Evolutionary conservation across 139 green algal genomes (phyloP), one percentile per base, ranked within the genome.

Genomic region (Bryopsis sp.): DNA sequence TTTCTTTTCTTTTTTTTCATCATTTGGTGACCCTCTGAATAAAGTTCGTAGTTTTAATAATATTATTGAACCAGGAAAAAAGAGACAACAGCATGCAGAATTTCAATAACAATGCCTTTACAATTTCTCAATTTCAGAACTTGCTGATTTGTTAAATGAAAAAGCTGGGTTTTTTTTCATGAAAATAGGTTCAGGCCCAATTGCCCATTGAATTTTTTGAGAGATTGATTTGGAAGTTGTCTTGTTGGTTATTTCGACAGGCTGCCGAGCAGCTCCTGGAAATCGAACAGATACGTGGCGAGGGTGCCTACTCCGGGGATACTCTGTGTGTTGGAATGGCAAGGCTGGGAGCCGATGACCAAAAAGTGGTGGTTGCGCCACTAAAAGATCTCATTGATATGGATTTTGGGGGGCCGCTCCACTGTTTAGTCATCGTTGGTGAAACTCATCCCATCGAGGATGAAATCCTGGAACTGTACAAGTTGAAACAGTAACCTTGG

Each of bases 321-420:
- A 91, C 83, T 0, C 71, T 96, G 26, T 78, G 38, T 39, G 84
- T 98, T 5, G 93, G 88, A 1, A 73, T 98, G 1, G 88, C 93
- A 2, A 72, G 93, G 1, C n/a, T 97, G 31, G 89, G 48, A 36
- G 68, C 77, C 3, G 74, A 79, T 35, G 74, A 83, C 58, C 74
- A 87, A 68, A 72, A 76, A 28, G 87, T 94, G 8, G 81, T 91
- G 39, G 85, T 88, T 15, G 89, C 80, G 2, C 72, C 72, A 5
- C 77, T 95, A 80, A 28, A 48, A 26, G 57, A 89, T 72, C 73
- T 96, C 47, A 28, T 80, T 29, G 72, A 88, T 5, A 77, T 91
- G 1, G 92, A 98, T 67, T 92, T 96, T 72, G 93, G 93, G 19
- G 43, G 78, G 2, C 93, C 93, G 0, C 74, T 98, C 72, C 93